A percentile compares a stretch with the other conserved stretches of the same genome.
These are phyloP conservation scores for Postia placenta DNA, from an alignment of 768 basidiomycete species.

Conservation along the genomic window DNA sequence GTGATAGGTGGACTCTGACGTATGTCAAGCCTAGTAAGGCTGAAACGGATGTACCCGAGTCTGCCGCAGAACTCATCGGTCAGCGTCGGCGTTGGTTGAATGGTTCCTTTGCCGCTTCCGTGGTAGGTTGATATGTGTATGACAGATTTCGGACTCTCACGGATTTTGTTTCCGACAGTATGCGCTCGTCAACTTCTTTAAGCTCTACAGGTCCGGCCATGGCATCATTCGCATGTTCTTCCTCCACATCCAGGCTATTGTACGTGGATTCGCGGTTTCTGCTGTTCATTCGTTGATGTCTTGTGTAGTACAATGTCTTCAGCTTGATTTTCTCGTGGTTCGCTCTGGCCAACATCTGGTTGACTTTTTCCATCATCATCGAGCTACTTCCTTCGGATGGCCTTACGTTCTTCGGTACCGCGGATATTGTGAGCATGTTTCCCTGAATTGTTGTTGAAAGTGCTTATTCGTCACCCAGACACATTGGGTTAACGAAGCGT, in stretches of 20 bases:
- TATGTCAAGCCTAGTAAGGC: constrained; percentile 95
- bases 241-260: constrained; percentile 89
- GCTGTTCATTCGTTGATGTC: constrained; percentile 1
- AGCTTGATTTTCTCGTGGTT: constrained; percentile 91
- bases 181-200: constrained; percentile 89
- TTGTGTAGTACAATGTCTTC: constrained; percentile 71
- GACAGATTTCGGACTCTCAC: neutral
- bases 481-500: constrained; percentile 76
- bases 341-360: constrained; percentile 85
- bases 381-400: constrained; percentile 60
- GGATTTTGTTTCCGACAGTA: constrained; percentile 43
- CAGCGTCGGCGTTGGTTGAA: constrained; percentile 97
- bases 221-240: constrained; percentile 93
- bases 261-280: constrained; percentile 30
- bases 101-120: constrained; percentile 90
- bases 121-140: constrained; percentile 44
- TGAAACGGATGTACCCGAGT: constrained; percentile 94
- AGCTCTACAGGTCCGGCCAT: constrained; percentile 81
- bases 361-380: constrained; percentile 95
- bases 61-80: constrained; percentile 87
- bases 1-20: constrained; percentile 82
- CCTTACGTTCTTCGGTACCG: constrained; percentile 67
- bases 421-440: constrained; percentile 48
- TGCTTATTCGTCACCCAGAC: constrained; percentile 43
- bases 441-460: neutral